Evolutionary conservation across 2,329 filamentous ascomycete genomes (phyloP), one percentile per base, ranked within the genome.

Genomic region (Phialophora verrucosa): DNA sequence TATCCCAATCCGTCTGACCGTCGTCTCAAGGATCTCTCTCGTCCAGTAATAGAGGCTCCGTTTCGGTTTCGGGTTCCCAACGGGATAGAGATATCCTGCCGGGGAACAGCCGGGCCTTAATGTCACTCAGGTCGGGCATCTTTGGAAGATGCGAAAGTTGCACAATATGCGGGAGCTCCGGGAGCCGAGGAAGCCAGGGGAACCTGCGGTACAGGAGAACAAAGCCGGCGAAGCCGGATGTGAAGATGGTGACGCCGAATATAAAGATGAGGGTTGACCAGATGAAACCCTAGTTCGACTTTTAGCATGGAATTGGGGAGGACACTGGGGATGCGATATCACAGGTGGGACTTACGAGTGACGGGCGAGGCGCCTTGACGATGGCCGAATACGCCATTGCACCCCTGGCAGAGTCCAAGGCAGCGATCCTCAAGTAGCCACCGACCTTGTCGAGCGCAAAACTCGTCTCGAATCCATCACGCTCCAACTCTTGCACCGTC

Each of bases 401-500:
- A n/a, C 25, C 38, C 10, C 55, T 64, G 6, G 17, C 44, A 31
- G 53, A 50, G 53, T 66, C 68, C 64, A 70, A 35, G 4, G 68
- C 68, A 2, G 57, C 68, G 31, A 70, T 44, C 51, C 68, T 44
- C 5, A 66, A 54, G 51, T 66, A 68, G 8, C 44, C 29, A 20
- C 64, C 2, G 29, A 35, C 32, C 17, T 60, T 60, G 7, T 56
- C 47, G 35, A 68, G 53, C 17, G 25, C n/a, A 50, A 70, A 70
- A 7, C 60, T 67, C 23, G 66, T 68, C 53, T 70, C 68, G 47
- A 70, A 70, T 8, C 63, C 68, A 29, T 62, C 51, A 29, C 67
- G 66, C 38, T 63, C 51, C 58, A 60, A 44, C 49, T 66, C 62
- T 51, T 68, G 50, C 4, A 67, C 49, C 31, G 58, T 66, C 63